A percentile compares a stretch with the other conserved stretches of the same genome.
phyloP scores from a whole-genome alignment of 345 rosid genomes.

The Euphorbia peplus region DNA sequence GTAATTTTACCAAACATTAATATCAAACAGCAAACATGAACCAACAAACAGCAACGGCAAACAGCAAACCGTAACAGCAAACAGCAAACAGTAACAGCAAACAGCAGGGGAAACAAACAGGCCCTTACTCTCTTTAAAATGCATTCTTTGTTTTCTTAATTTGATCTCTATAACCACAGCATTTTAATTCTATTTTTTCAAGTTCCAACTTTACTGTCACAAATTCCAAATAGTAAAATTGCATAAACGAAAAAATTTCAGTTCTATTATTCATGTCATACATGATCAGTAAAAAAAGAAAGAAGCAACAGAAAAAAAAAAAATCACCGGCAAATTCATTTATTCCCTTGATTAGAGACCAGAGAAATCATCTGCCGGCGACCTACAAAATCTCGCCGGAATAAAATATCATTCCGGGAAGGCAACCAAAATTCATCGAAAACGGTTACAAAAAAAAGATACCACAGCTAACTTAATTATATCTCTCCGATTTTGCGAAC shows the following conservation, averaged over 20 bases:
- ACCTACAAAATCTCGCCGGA: constrained; percentile 49
- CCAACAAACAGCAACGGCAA: too few relatives aligned
- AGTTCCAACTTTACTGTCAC: not conserved
- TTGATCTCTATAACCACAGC: not conserved
- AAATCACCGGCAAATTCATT: constrained; percentile 50
- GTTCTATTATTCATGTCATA: constrained; percentile 26
- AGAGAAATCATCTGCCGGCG: constrained; percentile 59
- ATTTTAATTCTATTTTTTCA: not conserved
- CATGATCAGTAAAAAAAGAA: constrained; percentile 7
- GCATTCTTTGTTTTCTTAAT: too few relatives aligned
- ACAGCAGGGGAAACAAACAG: too few relatives aligned
- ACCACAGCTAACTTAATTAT: not conserved
- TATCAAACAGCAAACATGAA: too few relatives aligned
- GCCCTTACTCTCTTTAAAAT: too few relatives aligned
- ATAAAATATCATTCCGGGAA: constrained; percentile 21
- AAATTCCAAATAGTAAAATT: too few relatives aligned
- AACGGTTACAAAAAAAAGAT: not conserved
- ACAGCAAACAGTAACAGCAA: too few relatives aligned
- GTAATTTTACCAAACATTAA: too few relatives aligned
- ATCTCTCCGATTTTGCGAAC: constrained; percentile 14
- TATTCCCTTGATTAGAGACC: constrained; percentile 34
- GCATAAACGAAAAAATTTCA: too few relatives aligned
- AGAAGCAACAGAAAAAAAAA: not conserved
- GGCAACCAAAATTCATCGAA: not conserved
- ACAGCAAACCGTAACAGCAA: too few relatives aligned